A percentile compares a stretch with the other conserved stretches of the same genome.
Evolutionary conservation across 1,284 basidiomycete species (phyloP).

Genomic region (Ceratobasidium papillatum): DNA sequence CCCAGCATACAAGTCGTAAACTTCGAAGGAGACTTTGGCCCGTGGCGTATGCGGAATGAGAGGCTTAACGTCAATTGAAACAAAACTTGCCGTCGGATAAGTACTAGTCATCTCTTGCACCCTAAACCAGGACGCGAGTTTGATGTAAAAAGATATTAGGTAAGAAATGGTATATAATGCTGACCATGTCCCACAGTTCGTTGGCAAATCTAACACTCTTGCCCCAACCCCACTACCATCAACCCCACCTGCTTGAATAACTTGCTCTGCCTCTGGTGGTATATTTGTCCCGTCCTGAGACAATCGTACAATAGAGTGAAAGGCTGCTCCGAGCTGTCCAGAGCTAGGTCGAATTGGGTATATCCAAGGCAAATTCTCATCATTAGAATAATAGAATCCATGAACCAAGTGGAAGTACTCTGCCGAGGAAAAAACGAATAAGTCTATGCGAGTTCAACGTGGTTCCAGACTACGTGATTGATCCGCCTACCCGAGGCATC

Average conservation of each 20-base stretch:
- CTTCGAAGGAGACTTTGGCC: slow-evolving; percentile 8
- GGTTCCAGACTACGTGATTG: background rate
- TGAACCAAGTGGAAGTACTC: slow-evolving; percentile 8
- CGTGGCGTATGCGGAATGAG: background rate
- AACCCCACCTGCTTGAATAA: slow-evolving; percentile 2
- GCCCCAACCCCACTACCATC: background rate
- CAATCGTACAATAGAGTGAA: background rate
- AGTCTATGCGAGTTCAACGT: background rate
- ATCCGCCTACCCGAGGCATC: too few species aligned
- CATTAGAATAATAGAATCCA: slow-evolving; percentile 1
- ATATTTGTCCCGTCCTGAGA: background rate
- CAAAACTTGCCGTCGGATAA: background rate
- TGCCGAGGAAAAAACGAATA: background rate
- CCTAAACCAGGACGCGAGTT: background rate
- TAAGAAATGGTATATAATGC: background rate
- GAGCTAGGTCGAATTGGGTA: background rate
- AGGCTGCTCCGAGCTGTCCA: background rate
- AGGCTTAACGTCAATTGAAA: slow-evolving; percentile 13
- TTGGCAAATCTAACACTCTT: background rate
- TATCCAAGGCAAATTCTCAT: slow-evolving; percentile 1
- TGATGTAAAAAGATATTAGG: too few species aligned
- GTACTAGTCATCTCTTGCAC: slow-evolving; percentile 5
- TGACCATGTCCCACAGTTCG: slow-evolving; percentile 16
- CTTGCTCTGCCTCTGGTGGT: background rate
- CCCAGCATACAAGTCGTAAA: slow-evolving; percentile 8